Evolutionary conservation across 2,329 filamentous ascomycete genomes (phyloP), one percentile per base, ranked within the genome.

Genomic region (Claviceps purpurea): DNA sequence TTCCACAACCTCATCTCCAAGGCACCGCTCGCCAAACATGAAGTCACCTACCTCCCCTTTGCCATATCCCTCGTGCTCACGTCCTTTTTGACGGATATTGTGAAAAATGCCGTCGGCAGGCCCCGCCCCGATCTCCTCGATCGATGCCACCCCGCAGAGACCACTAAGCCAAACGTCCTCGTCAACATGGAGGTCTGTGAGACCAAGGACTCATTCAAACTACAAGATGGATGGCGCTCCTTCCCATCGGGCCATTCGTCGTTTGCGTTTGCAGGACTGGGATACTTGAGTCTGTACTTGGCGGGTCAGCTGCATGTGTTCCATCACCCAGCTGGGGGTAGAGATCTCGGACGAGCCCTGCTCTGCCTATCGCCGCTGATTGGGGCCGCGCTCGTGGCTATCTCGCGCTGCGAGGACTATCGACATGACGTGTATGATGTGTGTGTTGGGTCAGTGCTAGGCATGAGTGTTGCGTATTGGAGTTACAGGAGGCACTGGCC

Each of bases 81-180:
- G 0, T 78, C 81, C 5, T 85, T 96, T 65, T 73, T 97, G 44
- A 97, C 93, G 45, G 90, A 97, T 64, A 72, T 91, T 30, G 76
- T 97, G 63, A 98, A 98, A 69, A 95, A 95, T 64, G 78, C 85
- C 10, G 86, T 91, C 26, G 88, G 88, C 8, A 73, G 88, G 11
- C 88, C 89, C 16, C 70, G 78, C 5, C 78, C 78, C 0, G 78
- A 82, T 57, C 64, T 82, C 4, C 63, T 82, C 26, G 82, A 85
- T n/a, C 82, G 93, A 40, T 98, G 93, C 69, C 83, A 86, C 57
- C 90, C 93, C 1, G 70, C 61, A 0, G 37, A 62, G 0, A 71
- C 67, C 38, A 78, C 78, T 2, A 70, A 74, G 42, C 63, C 62
- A 5, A 62, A 77, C 57, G 65, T 68, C 4, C 73, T 85, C 2